phyloP scores from a whole-genome alignment of 768 basidiomycete species.

The Rhodotorula babjevae region DNA sequence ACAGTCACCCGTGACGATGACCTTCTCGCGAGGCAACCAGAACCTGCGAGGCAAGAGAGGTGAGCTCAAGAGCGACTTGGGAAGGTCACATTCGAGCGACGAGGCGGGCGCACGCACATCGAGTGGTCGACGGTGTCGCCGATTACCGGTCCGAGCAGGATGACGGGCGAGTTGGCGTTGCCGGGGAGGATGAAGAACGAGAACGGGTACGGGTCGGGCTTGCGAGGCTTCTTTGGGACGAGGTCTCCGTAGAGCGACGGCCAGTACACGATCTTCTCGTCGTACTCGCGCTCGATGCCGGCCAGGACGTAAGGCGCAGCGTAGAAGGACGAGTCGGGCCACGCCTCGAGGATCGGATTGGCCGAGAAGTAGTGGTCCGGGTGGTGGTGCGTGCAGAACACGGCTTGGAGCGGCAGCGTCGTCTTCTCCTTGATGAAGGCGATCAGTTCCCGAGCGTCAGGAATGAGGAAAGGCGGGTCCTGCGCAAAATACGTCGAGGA shows the following conservation, averaged over 20 bases:
- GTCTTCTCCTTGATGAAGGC: constrained; percentile 1
- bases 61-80: background rate
- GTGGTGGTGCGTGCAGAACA: background rate
- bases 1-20: constrained; percentile 12
- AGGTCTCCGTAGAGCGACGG: constrained; percentile 3
- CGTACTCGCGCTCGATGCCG: constrained; percentile 10
- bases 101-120: background rate
- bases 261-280: constrained; percentile 14
- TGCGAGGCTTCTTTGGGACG: background rate
- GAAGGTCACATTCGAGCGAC: no score
- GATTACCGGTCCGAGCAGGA: constrained; percentile 4
- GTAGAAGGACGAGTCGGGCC: background rate
- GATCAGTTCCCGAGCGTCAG: constrained; percentile 2
- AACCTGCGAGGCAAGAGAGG: background rate
- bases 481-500: no score
- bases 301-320: constrained; percentile 4
- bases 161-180: constrained; percentile 9
- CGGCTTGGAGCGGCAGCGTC: background rate
- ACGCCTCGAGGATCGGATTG: background rate
- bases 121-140: constrained; percentile 14
- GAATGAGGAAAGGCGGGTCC: constrained; percentile 11
- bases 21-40: constrained; percentile 8
- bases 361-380: constrained; percentile 13
- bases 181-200: constrained; percentile 1
- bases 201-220: background rate